Percentiles rank a stretch among this genome's conserved stretches.
Evolutionary conservation across 257 asterid species (phyloP).

Genomic region (Capsicum baccatum): DNA sequence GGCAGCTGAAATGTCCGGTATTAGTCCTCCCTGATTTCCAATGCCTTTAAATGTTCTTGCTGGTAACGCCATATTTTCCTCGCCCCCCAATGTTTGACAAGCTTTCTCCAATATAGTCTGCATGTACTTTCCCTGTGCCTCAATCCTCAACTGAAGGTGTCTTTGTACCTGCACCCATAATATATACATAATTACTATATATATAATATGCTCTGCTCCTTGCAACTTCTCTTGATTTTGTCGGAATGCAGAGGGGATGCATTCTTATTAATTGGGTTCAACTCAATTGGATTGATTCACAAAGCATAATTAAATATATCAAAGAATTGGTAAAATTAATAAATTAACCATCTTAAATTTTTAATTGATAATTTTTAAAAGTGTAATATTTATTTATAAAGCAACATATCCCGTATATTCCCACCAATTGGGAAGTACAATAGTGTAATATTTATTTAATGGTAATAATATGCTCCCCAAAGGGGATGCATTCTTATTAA

Average conservation of each 20-base stretch:
- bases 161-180: conserved; percentile 87
- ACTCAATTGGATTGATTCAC: not conserved
- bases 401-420: no score
- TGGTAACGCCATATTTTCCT: conserved; percentile 48
- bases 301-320: not conserved
- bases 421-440: no score
- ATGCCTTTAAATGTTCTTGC: conserved; percentile 49
- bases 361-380: not conserved
- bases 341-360: not conserved
- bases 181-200: conserved; percentile 23
- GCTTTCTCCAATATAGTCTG: conserved; percentile 91
- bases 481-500: no score
- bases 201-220: not conserved
- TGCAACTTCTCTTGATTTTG: no score
- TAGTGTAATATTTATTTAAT: no score
- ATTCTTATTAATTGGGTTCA: no score
- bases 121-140: conserved; percentile 99
- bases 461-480: no score
- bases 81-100: conserved; percentile 92
- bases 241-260: no score
- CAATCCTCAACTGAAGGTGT: conserved; percentile 93
- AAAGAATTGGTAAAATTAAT: not conserved
- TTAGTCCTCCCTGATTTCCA: conserved; percentile 37
- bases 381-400: not conserved
- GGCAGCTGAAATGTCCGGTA: conserved; percentile 46